Conservation (phyloP, 257 asterid species). For the Vinca minor region DNA sequence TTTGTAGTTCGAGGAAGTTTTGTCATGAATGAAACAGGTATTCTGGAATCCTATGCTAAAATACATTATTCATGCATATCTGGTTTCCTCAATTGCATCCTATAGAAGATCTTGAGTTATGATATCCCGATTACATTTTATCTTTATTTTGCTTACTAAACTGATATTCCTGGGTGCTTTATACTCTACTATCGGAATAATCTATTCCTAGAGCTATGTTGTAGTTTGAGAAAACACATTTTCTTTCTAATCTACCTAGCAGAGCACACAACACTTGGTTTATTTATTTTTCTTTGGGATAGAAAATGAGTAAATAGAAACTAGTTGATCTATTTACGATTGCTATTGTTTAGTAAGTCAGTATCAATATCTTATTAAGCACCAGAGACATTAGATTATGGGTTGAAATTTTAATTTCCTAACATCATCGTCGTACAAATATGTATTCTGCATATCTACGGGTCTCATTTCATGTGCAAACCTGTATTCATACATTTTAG, state of each 20-base stretch:
- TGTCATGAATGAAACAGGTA: slow-evolving; percentile 1
- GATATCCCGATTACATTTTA: neutral
- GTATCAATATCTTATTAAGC: neutral
- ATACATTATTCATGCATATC: neutral
- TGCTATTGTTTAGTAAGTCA: neutral
- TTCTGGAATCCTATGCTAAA: neutral
- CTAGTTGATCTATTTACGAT: neutral
- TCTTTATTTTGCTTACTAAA: neutral
- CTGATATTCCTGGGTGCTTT: neutral
- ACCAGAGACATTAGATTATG: neutral
- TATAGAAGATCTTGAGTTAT: neutral
- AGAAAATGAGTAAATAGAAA: too few species aligned
- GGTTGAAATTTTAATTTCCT: too few species aligned
- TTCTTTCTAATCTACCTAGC: neutral
- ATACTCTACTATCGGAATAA: neutral
- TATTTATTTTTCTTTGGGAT: too few species aligned
- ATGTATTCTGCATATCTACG: too few species aligned
- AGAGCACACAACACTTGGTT: neutral
- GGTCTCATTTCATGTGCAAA: too few species aligned
- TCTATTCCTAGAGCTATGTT: neutral
- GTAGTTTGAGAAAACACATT: neutral
- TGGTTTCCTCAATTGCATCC: neutral
- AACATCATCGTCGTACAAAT: too few species aligned
- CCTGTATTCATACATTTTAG: too few species aligned
- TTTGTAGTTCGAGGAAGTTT: slow-evolving; percentile 1